Percentiles rank a stretch among this genome's conserved stretches.
Evolutionary conservation across 352 stramenopile genomes (phyloP).

Genomic region (Phytophthora chlamydospora): DNA sequence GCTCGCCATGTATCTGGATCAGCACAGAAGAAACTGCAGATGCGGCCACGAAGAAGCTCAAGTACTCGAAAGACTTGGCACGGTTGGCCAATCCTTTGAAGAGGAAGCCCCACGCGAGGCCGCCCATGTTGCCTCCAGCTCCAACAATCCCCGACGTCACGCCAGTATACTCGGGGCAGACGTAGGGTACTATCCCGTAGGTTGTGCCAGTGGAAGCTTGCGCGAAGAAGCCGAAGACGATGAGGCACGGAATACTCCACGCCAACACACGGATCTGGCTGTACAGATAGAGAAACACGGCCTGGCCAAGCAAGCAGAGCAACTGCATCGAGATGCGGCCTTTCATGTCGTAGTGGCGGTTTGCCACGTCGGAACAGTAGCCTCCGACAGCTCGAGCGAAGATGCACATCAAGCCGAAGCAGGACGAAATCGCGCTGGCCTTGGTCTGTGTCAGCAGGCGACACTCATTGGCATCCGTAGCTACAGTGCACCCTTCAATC

Average conservation of each 20-base stretch:
- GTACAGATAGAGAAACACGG: constrained; percentile 83
- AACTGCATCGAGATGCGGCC: constrained; percentile 70
- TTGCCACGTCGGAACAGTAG: constrained; percentile 78
- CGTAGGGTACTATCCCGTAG: constrained; percentile 67
- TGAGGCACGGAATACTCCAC: constrained; percentile 74
- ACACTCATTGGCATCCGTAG: constrained; percentile 25
- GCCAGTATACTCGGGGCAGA: constrained; percentile 45
- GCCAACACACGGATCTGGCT: constrained; percentile 48
- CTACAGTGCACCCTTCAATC: constrained; percentile 43
- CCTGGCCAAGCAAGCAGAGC: constrained; percentile 70
- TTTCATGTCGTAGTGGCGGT: constrained; percentile 48
- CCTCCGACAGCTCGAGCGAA: constrained; percentile 89
- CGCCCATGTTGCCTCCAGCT: constrained; percentile 56
- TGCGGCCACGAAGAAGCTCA: constrained; percentile 43
- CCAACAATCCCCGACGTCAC: constrained; percentile 58
- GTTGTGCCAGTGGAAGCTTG: constrained; percentile 47
- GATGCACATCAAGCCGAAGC: constrained; percentile 94
- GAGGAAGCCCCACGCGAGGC: constrained; percentile 51
- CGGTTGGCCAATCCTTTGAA: constrained; percentile 48
- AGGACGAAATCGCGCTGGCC: constrained; percentile 84
- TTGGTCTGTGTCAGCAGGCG: constrained; percentile 30
- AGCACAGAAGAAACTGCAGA: constrained; percentile 15
- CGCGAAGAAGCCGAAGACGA: constrained; percentile 90
- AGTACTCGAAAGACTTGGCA: constrained; percentile 43
- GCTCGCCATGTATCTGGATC: constrained; percentile 26